Conservation (phyloP, 306 rosid genomes). For the Cucurbita pepo region DNA sequence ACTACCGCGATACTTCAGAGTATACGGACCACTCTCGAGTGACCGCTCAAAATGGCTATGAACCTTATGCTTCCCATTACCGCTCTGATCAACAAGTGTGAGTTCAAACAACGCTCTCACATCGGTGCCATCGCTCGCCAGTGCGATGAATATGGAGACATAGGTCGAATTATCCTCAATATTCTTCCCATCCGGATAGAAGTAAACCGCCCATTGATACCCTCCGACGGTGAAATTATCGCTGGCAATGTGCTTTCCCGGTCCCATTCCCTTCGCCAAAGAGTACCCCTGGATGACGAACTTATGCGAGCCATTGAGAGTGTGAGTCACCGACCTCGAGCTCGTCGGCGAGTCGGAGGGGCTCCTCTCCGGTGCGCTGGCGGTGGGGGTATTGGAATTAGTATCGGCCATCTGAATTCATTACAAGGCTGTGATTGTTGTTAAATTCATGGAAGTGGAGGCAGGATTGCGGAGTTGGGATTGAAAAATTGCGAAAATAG, state of each 20-base stretch:
- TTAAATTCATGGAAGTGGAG: conserved; percentile 3
- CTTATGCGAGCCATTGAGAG: conserved; percentile 70
- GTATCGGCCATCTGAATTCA: neutral
- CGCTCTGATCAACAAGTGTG: conserved; percentile 59
- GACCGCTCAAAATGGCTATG: conserved; percentile 93
- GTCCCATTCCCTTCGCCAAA: conserved; percentile 86
- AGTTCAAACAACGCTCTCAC: conserved; percentile 79
- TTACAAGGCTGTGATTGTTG: neutral
- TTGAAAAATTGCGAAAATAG: neutral
- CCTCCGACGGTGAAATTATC: conserved; percentile 79
- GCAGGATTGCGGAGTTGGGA: neutral
- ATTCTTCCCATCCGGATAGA: conserved; percentile 86
- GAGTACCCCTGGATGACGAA: conserved; percentile 73
- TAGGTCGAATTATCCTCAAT: conserved; percentile 65
- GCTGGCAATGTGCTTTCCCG: conserved; percentile 67
- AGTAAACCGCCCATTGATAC: conserved; percentile 85
- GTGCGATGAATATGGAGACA: conserved; percentile 76
- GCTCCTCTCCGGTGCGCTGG: neutral
- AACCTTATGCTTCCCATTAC: conserved; percentile 60
- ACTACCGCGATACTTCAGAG: conserved; percentile 82
- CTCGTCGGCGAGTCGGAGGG: conserved; percentile 16
- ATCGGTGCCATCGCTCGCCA: conserved; percentile 75
- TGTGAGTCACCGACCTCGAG: conserved; percentile 62
- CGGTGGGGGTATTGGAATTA: neutral
- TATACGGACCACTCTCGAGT: conserved; percentile 80